Evolutionary conservation across 106 monocot species (phyloP).

Genomic region (Agapanthus africanus): DNA sequence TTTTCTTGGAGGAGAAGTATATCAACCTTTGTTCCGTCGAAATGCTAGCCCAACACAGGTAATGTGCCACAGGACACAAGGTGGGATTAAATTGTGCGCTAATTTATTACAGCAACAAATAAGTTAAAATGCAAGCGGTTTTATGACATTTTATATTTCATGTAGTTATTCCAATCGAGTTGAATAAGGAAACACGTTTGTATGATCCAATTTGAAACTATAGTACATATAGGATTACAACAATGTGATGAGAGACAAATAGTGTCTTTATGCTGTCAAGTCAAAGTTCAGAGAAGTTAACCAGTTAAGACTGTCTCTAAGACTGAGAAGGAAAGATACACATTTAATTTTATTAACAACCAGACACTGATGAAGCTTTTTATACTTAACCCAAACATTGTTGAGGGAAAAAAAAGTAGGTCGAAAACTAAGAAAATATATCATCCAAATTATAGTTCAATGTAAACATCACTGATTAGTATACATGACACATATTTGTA

Average conservation of each 20-base stretch:
- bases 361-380: too few species aligned
- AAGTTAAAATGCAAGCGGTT: not conserved
- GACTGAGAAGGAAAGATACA: too few species aligned
- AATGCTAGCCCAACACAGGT: not conserved
- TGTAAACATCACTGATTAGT: not conserved
- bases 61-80: not conserved
- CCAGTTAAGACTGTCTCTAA: not conserved
- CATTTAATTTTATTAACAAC: too few species aligned
- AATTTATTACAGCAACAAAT: not conserved
- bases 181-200: not conserved
- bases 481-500: not conserved
- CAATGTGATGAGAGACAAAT: not conserved
- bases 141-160: not conserved
- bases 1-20: not conserved
- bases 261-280: not conserved
- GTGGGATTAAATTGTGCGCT: not conserved
- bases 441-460: not conserved
- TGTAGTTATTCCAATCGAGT: not conserved
- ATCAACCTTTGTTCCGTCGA: not conserved
- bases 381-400: too few species aligned
- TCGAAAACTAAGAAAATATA: not conserved
- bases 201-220: not conserved
- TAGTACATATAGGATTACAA: not conserved
- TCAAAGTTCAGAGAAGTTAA: not conserved
- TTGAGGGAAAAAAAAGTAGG: not conserved